Percentiles rank a stretch among this genome's conserved stretches.
These are phyloP conservation scores for Ophiostoma sp. DNA, from an alignment of 2,329 filamentous ascomycete genomes.

Conservation along the genomic window DNA sequence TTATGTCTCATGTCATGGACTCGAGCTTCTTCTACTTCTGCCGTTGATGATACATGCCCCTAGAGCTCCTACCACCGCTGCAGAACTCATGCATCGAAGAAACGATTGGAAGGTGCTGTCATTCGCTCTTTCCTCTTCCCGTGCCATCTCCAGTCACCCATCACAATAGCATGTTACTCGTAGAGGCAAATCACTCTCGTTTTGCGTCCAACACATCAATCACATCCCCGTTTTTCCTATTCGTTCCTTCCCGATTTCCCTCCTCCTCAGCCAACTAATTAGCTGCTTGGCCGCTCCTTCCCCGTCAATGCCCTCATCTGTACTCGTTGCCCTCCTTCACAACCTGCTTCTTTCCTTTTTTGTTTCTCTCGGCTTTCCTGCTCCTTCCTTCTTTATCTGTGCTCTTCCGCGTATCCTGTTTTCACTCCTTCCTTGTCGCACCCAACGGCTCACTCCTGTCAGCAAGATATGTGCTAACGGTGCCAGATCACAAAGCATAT, in stretches of 20 bases:
- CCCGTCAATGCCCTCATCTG: constrained; percentile 5
- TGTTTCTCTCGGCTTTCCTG: neutral
- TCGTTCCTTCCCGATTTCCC: constrained; percentile 15
- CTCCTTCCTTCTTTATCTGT: neutral
- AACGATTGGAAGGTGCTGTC: neutral
- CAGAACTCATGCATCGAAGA: neutral
- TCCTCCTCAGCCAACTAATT: constrained; percentile 1
- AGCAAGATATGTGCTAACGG: neutral
- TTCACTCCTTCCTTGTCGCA: neutral
- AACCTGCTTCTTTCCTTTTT: neutral
- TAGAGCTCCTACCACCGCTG: constrained; percentile 6
- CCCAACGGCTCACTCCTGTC: constrained; percentile 3
- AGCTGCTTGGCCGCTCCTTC: constrained; percentile 12
- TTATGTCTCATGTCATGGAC: neutral
- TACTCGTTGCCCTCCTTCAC: neutral
- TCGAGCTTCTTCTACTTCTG: neutral
- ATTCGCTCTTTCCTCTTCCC: constrained; percentile 3
- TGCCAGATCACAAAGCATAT: neutral
- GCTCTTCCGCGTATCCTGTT: neutral
- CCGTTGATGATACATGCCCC: constrained; percentile 14
- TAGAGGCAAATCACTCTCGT: neutral
- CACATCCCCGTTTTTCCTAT: constrained; percentile 6
- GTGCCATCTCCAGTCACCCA: neutral
- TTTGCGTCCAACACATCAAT: constrained; percentile 10
- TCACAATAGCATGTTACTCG: neutral